Conservation (phyloP, 2,329 filamentous ascomycete species). For the Fusarium sterilihyphosum region DNA sequence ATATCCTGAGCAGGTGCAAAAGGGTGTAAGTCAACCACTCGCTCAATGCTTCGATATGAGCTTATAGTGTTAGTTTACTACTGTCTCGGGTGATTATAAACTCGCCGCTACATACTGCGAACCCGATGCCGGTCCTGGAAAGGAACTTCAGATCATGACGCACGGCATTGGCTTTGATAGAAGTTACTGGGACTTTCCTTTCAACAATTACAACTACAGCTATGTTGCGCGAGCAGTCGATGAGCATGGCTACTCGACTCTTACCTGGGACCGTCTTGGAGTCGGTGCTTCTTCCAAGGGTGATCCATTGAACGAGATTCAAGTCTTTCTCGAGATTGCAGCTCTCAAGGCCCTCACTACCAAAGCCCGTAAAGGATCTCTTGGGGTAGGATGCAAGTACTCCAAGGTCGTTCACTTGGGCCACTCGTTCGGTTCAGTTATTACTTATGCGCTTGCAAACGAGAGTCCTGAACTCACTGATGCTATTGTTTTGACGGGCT, state of each 20-base stretch:
- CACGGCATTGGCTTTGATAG: constrained; percentile 54
- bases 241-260: constrained; percentile 65
- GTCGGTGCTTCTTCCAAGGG: constrained; percentile 67
- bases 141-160: constrained; percentile 53
- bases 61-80: constrained; percentile 54
- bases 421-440: constrained; percentile 70
- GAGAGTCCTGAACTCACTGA: constrained; percentile 64
- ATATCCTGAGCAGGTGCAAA: constrained; percentile 55
- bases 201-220: constrained; percentile 68
- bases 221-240: constrained; percentile 67
- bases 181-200: constrained; percentile 70
- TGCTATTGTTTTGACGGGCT: constrained; percentile 70
- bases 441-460: constrained; percentile 65
- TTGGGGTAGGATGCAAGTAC: constrained; percentile 54
- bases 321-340: constrained; percentile 66
- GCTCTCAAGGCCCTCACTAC: constrained; percentile 65
- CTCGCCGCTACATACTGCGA: constrained; percentile 71
- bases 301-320: constrained; percentile 68
- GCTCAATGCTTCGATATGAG: neutral
- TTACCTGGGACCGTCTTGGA: constrained; percentile 71
- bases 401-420: constrained; percentile 67
- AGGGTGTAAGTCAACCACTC: constrained; percentile 50
- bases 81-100: constrained; percentile 62
- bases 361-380: constrained; percentile 55
- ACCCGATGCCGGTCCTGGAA: constrained; percentile 57